A percentile compares a stretch with the other conserved stretches of the same genome.
Evolutionary conservation across 305 asterid genomes (phyloP).

Genomic region (Striga hermonthica): DNA sequence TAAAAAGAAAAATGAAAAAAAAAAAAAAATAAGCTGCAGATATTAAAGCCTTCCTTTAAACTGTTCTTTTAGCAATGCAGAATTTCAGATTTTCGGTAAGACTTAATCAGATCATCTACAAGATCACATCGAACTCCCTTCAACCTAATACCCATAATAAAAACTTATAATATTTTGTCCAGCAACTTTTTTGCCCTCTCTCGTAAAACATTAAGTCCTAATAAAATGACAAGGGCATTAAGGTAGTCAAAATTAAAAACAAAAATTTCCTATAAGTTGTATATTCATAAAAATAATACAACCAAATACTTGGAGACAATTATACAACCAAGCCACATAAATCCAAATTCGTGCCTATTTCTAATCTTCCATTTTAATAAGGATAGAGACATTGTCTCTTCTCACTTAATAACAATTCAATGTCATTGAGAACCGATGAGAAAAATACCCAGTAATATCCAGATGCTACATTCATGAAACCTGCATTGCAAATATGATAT

Average conservation of each 20-base stretch:
- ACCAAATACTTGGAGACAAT: neutral
- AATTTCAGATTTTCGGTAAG: neutral
- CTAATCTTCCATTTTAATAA: neutral
- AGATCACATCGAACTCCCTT: neutral
- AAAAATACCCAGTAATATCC: neutral
- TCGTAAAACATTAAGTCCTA: neutral
- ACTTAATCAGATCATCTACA: neutral
- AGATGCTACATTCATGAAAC: conserved; percentile 5
- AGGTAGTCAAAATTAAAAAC: neutral
- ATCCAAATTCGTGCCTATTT: too few species aligned
- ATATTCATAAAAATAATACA: neutral
- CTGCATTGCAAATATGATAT: conserved; percentile 1
- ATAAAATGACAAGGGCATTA: neutral
- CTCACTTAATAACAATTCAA: conserved; percentile 4
- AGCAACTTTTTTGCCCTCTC: neutral
- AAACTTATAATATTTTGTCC: neutral
- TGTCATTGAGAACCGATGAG: neutral
- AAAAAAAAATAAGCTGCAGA: conserved; percentile 5
- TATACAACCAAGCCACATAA: neutral
- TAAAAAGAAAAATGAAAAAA: neutral
- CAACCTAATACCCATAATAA: neutral
- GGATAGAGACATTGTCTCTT: neutral
- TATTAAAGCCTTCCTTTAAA: neutral
- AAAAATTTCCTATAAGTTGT: neutral
- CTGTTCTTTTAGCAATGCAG: neutral